These are phyloP conservation scores for Pyrenula aspistea DNA, from an alignment of 495 filamentous ascomycete genomes.

Conservation along the genomic window DNA sequence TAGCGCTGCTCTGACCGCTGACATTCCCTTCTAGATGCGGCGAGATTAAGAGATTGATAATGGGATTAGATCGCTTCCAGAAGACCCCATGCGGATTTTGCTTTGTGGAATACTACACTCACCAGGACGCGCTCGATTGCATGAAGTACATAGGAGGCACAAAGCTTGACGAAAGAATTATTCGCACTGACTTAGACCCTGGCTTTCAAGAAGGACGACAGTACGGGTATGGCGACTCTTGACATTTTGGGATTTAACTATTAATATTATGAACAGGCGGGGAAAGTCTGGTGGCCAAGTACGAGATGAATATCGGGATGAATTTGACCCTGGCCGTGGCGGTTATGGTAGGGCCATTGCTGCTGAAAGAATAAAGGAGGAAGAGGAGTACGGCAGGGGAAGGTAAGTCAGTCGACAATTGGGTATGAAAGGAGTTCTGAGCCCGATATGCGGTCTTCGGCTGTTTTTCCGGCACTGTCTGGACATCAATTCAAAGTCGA, in stretches of 20 bases:
- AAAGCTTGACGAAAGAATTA: slow-evolving; percentile 95
- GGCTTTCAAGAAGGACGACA: slow-evolving; percentile 93
- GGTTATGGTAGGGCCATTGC: slow-evolving; percentile 65
- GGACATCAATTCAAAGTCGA: too few species aligned
- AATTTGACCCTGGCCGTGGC: slow-evolving; percentile 89
- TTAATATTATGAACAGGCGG: slow-evolving; percentile 26
- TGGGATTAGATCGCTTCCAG: slow-evolving; percentile 91
- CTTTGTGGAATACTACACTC: slow-evolving; percentile 98
- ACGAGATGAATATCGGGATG: slow-evolving; percentile 91
- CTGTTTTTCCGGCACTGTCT: too few species aligned
- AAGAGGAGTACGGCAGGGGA: slow-evolving; percentile 40
- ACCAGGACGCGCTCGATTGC: slow-evolving; percentile 90
- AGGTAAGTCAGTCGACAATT: slow-evolving; percentile 19
- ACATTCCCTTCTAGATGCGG: slow-evolving; percentile 47
- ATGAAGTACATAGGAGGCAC: slow-evolving; percentile 98
- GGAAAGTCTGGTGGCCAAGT: slow-evolving; percentile 95
- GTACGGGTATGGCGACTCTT: slow-evolving; percentile 52
- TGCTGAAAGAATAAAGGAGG: slow-evolving; percentile 46
- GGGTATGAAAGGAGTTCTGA: too few species aligned
- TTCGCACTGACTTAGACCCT: slow-evolving; percentile 91
- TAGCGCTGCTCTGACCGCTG: slow-evolving; percentile 2
- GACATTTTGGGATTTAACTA: not conserved
- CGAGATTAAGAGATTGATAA: slow-evolving; percentile 95
- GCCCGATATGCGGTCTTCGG: too few species aligned
- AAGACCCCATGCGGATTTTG: slow-evolving; percentile 99